Evolutionary conservation across 768 basidiomycete genomes (phyloP).

Genomic region (Hortiboletus campestris): DNA sequence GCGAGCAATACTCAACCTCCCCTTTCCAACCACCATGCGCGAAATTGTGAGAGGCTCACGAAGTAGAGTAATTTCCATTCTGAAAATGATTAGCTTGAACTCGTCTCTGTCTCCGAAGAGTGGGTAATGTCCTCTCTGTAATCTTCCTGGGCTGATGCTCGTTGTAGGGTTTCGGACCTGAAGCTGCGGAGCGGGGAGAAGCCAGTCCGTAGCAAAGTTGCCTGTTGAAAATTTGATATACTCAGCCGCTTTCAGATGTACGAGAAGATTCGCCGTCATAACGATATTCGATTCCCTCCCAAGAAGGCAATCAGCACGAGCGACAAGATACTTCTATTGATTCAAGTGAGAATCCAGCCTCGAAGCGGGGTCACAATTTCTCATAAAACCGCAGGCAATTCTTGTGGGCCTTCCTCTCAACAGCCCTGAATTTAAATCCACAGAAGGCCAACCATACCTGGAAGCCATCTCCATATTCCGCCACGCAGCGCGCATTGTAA

Average conservation of each 20-base stretch:
- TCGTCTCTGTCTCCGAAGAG: constrained; percentile 67
- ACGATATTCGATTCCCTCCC: constrained; percentile 77
- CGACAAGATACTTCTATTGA: constrained; percentile 79
- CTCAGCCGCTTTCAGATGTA: constrained; percentile 39
- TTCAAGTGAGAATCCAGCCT: constrained; percentile 53
- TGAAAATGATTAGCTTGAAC: constrained; percentile 51
- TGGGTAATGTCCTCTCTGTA: constrained; percentile 29
- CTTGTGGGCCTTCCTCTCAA: constrained; percentile 70
- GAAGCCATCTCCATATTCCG: constrained; percentile 72
- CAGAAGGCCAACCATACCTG: constrained; percentile 68
- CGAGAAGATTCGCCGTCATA: constrained; percentile 65
- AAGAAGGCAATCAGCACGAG: constrained; percentile 66
- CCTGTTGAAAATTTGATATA: not conserved
- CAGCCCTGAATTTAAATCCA: constrained; percentile 62
- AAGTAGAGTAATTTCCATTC: not conserved
- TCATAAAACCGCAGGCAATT: constrained; percentile 51
- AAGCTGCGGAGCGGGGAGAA: constrained; percentile 78
- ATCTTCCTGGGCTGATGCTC: not conserved
- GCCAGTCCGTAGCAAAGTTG: constrained; percentile 39
- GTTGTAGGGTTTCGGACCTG: constrained; percentile 58
- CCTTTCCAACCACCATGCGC: constrained; percentile 51
- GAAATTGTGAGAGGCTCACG: constrained; percentile 55
- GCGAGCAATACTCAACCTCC: constrained; percentile 58
- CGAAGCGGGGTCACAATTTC: not conserved
- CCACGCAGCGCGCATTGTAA: constrained; percentile 72